Conservation (phyloP, 2,329 filamentous ascomycete species). For the Lasiodiplodia citricola region DNA sequence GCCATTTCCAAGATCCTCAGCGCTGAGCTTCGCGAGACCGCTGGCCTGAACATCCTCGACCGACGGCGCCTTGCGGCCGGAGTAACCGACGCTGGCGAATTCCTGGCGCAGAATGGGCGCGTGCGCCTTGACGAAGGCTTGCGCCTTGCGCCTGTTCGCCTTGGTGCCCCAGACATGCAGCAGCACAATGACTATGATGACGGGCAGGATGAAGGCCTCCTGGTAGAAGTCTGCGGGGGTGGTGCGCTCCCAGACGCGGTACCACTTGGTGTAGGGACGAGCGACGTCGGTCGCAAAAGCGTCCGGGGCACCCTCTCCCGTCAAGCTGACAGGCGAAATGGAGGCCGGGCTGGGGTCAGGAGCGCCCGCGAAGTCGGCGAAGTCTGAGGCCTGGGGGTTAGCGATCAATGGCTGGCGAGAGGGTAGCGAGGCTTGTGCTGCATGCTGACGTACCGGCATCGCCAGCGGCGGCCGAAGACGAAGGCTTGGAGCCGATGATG, state of each 20-base stretch:
- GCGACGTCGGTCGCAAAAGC: constrained; percentile 54
- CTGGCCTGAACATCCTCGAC: constrained; percentile 54
- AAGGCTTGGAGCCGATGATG: constrained; percentile 70
- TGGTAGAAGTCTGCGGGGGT: constrained; percentile 82
- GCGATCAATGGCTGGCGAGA: constrained; percentile 27
- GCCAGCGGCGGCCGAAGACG: constrained; percentile 57
- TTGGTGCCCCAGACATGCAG: constrained; percentile 82
- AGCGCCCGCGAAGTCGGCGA: constrained; percentile 88
- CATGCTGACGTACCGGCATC: constrained; percentile 66
- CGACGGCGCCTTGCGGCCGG: constrained; percentile 53
- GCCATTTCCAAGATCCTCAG: constrained; percentile 47
- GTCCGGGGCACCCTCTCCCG: constrained; percentile 44
- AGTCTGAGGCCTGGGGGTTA: constrained; percentile 64
- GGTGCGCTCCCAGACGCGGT: constrained; percentile 92
- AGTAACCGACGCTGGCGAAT: constrained; percentile 86
- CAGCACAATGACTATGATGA: constrained; percentile 75
- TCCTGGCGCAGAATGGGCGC: constrained; percentile 74
- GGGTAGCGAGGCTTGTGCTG: constrained; percentile 29
- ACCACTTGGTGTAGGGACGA: constrained; percentile 89
- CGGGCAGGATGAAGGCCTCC: constrained; percentile 80
- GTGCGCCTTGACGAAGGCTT: constrained; percentile 79
- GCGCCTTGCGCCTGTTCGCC: constrained; percentile 79
- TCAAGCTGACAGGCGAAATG: constrained; percentile 49
- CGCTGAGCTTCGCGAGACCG: constrained; percentile 44
- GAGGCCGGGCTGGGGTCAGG: constrained; percentile 67